Conservation (phyloP, 768 basidiomycete genomes). For the Piloderma croceum region DNA sequence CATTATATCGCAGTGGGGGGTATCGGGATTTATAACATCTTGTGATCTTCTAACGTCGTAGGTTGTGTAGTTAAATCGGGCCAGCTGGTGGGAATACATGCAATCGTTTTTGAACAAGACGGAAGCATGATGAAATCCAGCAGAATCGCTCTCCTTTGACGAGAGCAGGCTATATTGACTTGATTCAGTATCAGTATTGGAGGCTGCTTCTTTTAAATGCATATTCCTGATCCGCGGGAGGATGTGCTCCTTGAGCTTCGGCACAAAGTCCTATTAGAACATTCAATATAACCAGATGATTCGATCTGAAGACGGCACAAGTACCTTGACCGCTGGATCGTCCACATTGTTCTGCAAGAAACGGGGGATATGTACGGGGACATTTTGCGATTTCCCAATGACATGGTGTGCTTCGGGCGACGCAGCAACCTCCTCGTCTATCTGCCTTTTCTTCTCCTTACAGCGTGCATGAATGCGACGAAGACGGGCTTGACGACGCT, state of each 20-base stretch:
- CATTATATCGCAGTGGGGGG: slow-evolving; percentile 30
- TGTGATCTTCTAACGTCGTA: slow-evolving; percentile 8
- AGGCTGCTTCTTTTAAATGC: neutral
- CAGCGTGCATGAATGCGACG: neutral
- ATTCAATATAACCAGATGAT: neutral
- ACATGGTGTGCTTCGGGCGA: neutral
- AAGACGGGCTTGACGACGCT: neutral
- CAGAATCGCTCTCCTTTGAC: slow-evolving; percentile 3
- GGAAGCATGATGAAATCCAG: neutral
- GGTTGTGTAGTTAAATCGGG: slow-evolving; percentile 9
- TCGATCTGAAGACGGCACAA: neutral
- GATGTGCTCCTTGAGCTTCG: slow-evolving; percentile 8
- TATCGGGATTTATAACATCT: slow-evolving; percentile 28
- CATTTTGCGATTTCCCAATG: neutral
- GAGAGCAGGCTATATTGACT: too few relatives aligned
- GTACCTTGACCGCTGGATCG: neutral
- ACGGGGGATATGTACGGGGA: neutral
- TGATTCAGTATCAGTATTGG: neutral
- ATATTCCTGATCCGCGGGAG: neutral
- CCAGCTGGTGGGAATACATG: slow-evolving; percentile 5
- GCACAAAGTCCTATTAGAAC: slow-evolving; percentile 14
- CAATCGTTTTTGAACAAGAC: neutral
- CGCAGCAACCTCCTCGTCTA: neutral
- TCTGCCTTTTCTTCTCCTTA: neutral
- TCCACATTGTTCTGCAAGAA: neutral